Base-by-base conservation (phyloP, 768 basidiomycete species). In the Termitomyces sp. region DNA sequence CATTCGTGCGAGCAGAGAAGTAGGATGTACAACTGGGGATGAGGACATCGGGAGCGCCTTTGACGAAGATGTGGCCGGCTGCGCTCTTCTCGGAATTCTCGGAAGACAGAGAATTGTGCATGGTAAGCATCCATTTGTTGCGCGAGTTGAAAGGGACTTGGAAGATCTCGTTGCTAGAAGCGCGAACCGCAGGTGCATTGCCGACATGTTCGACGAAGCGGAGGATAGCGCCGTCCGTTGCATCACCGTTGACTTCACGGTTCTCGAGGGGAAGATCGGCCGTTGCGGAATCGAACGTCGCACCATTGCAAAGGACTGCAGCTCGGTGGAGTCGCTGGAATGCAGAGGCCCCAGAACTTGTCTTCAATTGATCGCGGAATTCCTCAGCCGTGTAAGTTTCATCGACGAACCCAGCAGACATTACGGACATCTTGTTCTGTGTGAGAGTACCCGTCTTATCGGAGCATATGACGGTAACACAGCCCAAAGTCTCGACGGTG, bases 391-490 rank as follows among this genome's bases (percentile, higher is more conserved):
- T 61, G 51, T 68, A 68, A 65, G 72, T 58, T 67, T 69, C 50
- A 69, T 70, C 60, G 47, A 71, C 70, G 15, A 75, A 66, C 0
- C 79, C 76, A 33, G 77, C 70, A 51, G 79, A 78, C 33, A 79
- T 77, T 45, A 80, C 83, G 15, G 79, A 73, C 84, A 86, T 85
- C 59, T 70, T 75, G 65, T 84, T 85, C 65, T 80, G 76, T 0
- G 85, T 86, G 22, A 87, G 69, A 0, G 83, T 85, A 18, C 84
- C 82, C 0, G 83, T 84, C 67, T 87, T 87, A 65, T 87, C 81
- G 2, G 76, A 77, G 50, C 73, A 75, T 28, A 79, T 66, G 10
- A 77, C 78, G 54, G 82, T 81, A 65, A 87, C 84, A 8, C 80
- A 76, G 9, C 86, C 86, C 4, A 88, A 74, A 12, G 82, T 83